Conservation (phyloP, 75 land plant genomes). For the Selaginella tamariscina region DNA sequence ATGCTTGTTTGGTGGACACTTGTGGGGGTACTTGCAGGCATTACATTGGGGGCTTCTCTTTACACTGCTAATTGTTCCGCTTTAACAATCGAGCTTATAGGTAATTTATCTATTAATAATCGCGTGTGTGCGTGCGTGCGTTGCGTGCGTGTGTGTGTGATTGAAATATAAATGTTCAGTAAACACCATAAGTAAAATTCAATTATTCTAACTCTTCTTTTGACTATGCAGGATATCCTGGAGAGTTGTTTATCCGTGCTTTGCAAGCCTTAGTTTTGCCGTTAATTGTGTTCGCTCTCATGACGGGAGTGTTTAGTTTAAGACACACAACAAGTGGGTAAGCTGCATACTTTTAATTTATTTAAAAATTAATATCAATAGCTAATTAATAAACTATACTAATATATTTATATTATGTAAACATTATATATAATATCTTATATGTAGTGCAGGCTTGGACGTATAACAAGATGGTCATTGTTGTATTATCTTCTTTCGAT, state of each 20-base stretch:
- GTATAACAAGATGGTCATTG: constrained; percentile 28
- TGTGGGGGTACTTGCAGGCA: constrained; percentile 25
- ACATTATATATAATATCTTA: background rate
- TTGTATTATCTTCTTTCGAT: constrained; percentile 28
- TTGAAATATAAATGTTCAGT: too few relatives aligned
- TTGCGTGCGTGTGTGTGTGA: too few relatives aligned
- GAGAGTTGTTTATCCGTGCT: constrained; percentile 31
- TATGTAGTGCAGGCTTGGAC: constrained; percentile 18
- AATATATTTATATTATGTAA: too few relatives aligned
- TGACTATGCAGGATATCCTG: constrained; percentile 25
- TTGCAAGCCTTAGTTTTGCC: constrained; percentile 22
- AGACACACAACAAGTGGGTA: constrained; percentile 28
- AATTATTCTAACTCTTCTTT: background rate
- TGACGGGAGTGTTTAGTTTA: constrained; percentile 32
- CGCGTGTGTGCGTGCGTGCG: too few relatives aligned
- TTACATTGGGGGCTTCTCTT: constrained; percentile 18
- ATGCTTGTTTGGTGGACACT: constrained; percentile 34
- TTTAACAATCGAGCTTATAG: constrained; percentile 22
- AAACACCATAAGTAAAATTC: background rate
- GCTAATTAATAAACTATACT: too few relatives aligned
- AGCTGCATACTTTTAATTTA: too few relatives aligned
- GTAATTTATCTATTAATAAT: constrained; percentile 13
- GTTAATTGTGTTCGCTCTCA: constrained; percentile 28
- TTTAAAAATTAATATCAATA: too few relatives aligned
- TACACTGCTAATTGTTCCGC: constrained; percentile 18